Conservation (phyloP, 1,284 basidiomycete genomes). For the Caloboletus inedulis region DNA sequence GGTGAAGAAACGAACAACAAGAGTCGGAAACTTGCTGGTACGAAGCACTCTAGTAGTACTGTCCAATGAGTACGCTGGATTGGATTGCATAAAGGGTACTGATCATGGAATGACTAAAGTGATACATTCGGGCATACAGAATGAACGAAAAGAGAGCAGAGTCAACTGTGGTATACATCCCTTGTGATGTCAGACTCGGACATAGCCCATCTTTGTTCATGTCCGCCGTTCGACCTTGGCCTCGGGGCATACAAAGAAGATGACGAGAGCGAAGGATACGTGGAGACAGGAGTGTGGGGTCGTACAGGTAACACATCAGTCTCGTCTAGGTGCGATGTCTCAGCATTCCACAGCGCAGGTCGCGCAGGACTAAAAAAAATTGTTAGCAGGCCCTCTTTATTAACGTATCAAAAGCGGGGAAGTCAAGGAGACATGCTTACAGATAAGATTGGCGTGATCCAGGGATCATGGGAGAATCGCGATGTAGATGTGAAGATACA, state of each 20-base stretch:
- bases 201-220: constrained; percentile 26
- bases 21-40: not conserved
- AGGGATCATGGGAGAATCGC: not conserved
- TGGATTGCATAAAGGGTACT: not conserved
- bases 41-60: too few species aligned
- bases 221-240: constrained; percentile 1
- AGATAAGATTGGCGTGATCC: constrained; percentile 10
- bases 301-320: constrained; percentile 4
- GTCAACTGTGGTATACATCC: constrained; percentile 22
- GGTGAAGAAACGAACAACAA: not conserved
- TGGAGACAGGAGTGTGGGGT: not conserved
- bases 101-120: not conserved
- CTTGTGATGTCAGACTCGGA: constrained; percentile 27
- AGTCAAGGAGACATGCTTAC: constrained; percentile 19
- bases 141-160: not conserved
- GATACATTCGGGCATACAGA: constrained; percentile 14
- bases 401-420: not conserved
- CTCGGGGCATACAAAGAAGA: not conserved
- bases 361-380: constrained; percentile 16
- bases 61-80: not conserved
- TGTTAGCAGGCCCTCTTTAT: constrained; percentile 4
- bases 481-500: constrained; percentile 43
- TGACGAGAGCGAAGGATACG: not conserved
- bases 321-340: constrained; percentile 4
- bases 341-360: not conserved